A percentile compares a stretch with the other conserved stretches of the same genome.
Conservation (phyloP, 129 eudicot genomes). For the Centrapalus pauciflorus region DNA sequence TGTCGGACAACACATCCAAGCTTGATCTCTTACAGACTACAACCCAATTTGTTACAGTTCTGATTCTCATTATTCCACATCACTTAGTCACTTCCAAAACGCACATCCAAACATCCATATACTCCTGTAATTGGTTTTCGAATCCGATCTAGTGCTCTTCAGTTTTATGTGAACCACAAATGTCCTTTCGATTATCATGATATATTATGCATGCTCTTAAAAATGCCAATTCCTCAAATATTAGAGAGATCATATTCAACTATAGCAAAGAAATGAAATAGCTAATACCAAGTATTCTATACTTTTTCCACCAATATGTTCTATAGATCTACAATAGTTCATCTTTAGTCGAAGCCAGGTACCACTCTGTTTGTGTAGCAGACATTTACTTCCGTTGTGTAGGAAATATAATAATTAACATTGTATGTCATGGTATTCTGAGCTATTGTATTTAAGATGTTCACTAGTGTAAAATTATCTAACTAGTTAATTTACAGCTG, state of each 20-base stretch:
- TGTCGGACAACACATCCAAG: too few relatives aligned
- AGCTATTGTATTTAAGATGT: not conserved
- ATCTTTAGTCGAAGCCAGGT: not conserved
- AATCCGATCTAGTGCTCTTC: not conserved
- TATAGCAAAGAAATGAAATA: not conserved
- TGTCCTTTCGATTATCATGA: not conserved
- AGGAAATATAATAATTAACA: not conserved
- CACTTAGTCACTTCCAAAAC: too few relatives aligned
- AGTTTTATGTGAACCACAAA: conserved; percentile 2
- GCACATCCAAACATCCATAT: too few relatives aligned
- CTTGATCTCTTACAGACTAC: too few relatives aligned
- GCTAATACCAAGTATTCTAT: not conserved
- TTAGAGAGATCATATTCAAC: not conserved
- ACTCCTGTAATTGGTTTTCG: conserved; percentile 2
- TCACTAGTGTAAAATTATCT: not conserved
- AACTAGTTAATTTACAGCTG: conserved; percentile 54
- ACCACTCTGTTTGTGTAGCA: not conserved
- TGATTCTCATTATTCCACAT: too few relatives aligned
- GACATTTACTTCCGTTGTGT: not conserved
- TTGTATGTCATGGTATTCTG: not conserved
- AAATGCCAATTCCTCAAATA: not conserved
- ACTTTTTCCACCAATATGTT: not conserved
- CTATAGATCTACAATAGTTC: not conserved
- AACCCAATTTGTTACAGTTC: too few relatives aligned
- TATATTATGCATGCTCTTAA: not conserved